Evolutionary conservation across 768 basidiomycete genomes (phyloP).

Genomic region (Cubamyces sp.): DNA sequence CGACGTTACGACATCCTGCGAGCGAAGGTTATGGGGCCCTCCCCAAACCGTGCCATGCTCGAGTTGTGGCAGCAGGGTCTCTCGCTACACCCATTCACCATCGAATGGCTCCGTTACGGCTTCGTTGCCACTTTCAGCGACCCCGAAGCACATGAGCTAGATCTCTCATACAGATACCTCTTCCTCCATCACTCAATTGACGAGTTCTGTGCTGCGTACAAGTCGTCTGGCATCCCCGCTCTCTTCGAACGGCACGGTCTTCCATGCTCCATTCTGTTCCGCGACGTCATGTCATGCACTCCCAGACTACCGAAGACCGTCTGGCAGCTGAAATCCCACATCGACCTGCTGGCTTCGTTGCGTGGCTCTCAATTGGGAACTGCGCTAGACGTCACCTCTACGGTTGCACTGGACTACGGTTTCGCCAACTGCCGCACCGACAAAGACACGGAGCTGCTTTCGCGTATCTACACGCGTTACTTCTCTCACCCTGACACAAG

Average conservation of each 20-base stretch:
- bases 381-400: constrained; percentile 9
- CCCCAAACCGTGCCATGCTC: no score
- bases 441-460: constrained; percentile 35
- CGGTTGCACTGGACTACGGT: constrained; percentile 39
- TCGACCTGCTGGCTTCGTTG: constrained; percentile 7
- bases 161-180: constrained; percentile 31
- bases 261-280: constrained; percentile 14
- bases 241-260: constrained; percentile 4
- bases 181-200: constrained; percentile 39
- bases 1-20: no score
- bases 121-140: constrained; percentile 19
- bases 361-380: no score
- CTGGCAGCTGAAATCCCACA: constrained; percentile 43
- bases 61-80: no score
- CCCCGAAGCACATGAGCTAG: constrained; percentile 1
- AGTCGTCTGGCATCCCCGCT: constrained; percentile 26
- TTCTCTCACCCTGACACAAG: constrained; percentile 33
- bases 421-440: constrained; percentile 39
- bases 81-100: neutral
- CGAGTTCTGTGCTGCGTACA: constrained; percentile 39
- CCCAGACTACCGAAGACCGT: constrained; percentile 35
- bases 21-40: no score
- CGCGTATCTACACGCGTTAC: constrained; percentile 38
- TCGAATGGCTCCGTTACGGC: constrained; percentile 22
- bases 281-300: constrained; percentile 32